These are phyloP conservation scores for Trichoderma sp. DNA, from an alignment of 2,329 filamentous ascomycete genomes.

Conservation along the genomic window DNA sequence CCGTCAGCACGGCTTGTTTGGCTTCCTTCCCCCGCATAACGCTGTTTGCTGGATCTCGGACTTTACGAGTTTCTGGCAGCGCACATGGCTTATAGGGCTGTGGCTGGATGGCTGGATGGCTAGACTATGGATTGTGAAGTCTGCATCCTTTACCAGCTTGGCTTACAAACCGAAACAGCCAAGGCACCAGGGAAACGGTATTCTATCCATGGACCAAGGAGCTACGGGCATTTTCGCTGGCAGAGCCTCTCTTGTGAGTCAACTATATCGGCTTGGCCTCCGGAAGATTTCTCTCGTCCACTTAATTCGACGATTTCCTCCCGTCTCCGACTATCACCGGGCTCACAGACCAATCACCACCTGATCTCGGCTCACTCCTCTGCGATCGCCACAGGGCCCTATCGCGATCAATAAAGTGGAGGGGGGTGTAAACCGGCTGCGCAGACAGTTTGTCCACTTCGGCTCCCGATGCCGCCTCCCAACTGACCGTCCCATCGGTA, in stretches of 20 bases:
- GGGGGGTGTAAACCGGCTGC: slow-evolving; percentile 10
- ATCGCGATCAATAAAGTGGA: slow-evolving; percentile 19
- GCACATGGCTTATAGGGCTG: slow-evolving; percentile 11
- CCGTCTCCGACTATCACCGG: not conserved
- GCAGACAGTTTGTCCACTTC: not conserved
- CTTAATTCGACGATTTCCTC: not conserved
- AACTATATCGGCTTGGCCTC: not conserved
- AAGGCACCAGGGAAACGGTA: not conserved
- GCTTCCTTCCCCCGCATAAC: slow-evolving; percentile 15
- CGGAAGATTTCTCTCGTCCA: not conserved
- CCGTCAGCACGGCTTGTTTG: slow-evolving; percentile 16
- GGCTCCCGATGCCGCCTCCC: slow-evolving; percentile 9
- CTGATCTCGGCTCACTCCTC: slow-evolving; percentile 14
- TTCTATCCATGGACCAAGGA: not conserved
- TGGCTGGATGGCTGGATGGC: slow-evolving; percentile 1
- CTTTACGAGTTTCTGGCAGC: not conserved
- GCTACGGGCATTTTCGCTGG: not conserved
- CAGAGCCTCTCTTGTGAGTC: not conserved
- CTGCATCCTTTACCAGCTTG: not conserved
- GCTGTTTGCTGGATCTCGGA: slow-evolving; percentile 11
- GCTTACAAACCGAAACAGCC: not conserved
- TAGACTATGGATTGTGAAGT: not conserved
- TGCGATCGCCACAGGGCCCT: slow-evolving; percentile 11
- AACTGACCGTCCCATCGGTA: slow-evolving; percentile 6
- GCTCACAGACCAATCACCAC: slow-evolving; percentile 2